Base-by-base conservation (phyloP, 805 yeast genomes). In the Saccharomycopsis malanga region DNA sequence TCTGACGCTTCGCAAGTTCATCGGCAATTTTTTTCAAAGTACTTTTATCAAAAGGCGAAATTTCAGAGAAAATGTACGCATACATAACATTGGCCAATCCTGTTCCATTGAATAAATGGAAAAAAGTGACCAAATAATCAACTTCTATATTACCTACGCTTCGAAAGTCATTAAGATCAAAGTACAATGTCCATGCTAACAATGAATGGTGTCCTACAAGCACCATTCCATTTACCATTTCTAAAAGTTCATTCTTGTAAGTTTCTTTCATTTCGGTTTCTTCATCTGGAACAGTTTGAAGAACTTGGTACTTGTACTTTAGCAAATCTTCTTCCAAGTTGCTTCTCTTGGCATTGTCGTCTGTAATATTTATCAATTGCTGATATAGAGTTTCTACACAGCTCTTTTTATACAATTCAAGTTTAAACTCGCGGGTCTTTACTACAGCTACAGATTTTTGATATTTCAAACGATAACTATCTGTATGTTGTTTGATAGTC, bases 221-320 rank as follows among this genome's bases (percentile, higher is more conserved):
- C 3, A 88, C 77, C 81, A 89, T 76, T 30, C 83, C 94, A 12
- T 77, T 80, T 0, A 78, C 76, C 72, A 78, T 70, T 7, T 74
- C 77, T 38, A 66, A 66, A 3, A 88, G 64, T 23, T 74, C 71
- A 1, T 56, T 55, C 7, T 67, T 66, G 23, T 73, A 56, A 1
- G 47, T 49, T 14, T 61, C 59, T 46, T 81, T 79, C 2, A 56
- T 53, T 0, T 61, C 60, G 0, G 48, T 21, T 20, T 25, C 12
- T 34, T 60, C 60, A 0, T 49, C 45, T 0, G 93, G 87, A 30
- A 77, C 67, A 1, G 73, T 68, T 48, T 66, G 68, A 44, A 88
- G 62, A 37, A 77, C 62, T 17, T 73, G 72, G 50, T 77, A 73
- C 49, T 76, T 72, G 58, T 79, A 78, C 46, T 72, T 69, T 34